Evolutionary conservation across 768 basidiomycete genomes (phyloP), one percentile per base, ranked within the genome.

Genomic region (Suillus ampliporus): DNA sequence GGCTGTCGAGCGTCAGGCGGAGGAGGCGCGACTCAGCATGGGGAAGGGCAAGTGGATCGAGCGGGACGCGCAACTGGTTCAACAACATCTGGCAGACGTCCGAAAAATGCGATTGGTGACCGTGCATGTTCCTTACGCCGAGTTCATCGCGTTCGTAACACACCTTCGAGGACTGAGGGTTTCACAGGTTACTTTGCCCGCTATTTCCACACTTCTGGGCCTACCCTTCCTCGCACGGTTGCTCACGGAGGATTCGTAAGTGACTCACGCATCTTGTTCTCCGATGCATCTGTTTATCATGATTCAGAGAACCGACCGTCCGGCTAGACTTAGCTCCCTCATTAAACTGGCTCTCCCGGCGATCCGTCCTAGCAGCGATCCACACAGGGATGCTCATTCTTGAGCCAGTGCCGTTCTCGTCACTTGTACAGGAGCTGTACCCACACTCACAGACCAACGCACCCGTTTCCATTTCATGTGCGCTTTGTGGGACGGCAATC

Each of bases 311-410:
- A 68, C 94, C 97, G 0, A 94, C 95, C 0, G 80, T 97, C 35
- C 89, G 97, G 10, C 84, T 99, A 19, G 97, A 99, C 71, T 79
- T 92, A n/a, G 95, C 97, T 0, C 94, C 96, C 0, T 92, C 95
- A 14, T 80, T 99, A 38, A 95, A 93, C 70, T 99, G 94, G 92
- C 82, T 99, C n/a, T 90, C 91, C 17, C 85, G 95, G 31, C 88
- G 95, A 34, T 88, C 89, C 5, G 90, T 99, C 26, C 82, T 89
- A 4, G 78, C 87, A 28, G 97, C 97, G 6, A 92, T 99, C 62
- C 87, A 98, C 66, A 85, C 83, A 10, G 94, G 94, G 0, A 91
- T 95, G 71, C 84, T 99, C 34, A 86, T 84, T 15, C 89, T 99
- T 57, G 97, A 99, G 71, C 96, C 97, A 4, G 83, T 95, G 64